A percentile compares a stretch with the other conserved stretches of the same genome.
These are phyloP conservation scores for Heliocybe sulcata DNA, from an alignment of 1,284 basidiomycete species.

Conservation along the genomic window DNA sequence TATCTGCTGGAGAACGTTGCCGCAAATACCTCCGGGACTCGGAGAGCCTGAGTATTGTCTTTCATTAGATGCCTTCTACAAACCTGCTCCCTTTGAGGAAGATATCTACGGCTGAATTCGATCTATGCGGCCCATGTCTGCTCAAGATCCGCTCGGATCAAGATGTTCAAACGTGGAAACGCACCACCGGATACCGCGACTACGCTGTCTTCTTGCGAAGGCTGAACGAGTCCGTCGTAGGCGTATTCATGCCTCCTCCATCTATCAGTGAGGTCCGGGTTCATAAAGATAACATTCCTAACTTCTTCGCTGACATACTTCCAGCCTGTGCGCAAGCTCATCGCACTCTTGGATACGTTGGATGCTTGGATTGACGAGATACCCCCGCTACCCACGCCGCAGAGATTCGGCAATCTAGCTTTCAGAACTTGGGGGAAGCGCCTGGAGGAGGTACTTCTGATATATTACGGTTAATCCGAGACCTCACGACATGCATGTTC, in stretches of 20 bases:
- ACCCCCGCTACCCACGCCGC: slow-evolving; percentile 72
- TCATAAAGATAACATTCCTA: slow-evolving; percentile 4
- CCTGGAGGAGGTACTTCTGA: slow-evolving; percentile 58
- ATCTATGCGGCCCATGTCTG: slow-evolving; percentile 20
- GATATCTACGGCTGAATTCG: not conserved
- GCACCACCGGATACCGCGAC: slow-evolving; percentile 61
- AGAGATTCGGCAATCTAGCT: slow-evolving; percentile 92
- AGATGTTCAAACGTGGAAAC: slow-evolving; percentile 64
- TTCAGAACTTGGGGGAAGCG: slow-evolving; percentile 85
- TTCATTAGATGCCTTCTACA: not conserved
- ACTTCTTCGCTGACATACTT: slow-evolving; percentile 11
- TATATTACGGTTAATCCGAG: slow-evolving; percentile 5
- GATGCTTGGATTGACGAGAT: slow-evolving; percentile 79
- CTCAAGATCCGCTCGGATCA: slow-evolving; percentile 60
- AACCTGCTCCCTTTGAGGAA: not conserved
- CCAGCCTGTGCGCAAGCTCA: slow-evolving; percentile 40
- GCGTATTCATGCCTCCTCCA: slow-evolving; percentile 36
- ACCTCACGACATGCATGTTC: slow-evolving; percentile 5
- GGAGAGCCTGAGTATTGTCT: no score
- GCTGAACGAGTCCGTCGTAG: slow-evolving; percentile 70
- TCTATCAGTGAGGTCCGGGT: slow-evolving; percentile 29
- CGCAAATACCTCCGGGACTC: no score
- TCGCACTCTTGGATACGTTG: slow-evolving; percentile 64
- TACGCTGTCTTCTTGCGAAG: slow-evolving; percentile 69
- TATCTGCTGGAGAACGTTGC: no score